These are phyloP conservation scores for Nepenthes mirabilis DNA, from an alignment of 148 eudicot genomes.

Conservation along the genomic window DNA sequence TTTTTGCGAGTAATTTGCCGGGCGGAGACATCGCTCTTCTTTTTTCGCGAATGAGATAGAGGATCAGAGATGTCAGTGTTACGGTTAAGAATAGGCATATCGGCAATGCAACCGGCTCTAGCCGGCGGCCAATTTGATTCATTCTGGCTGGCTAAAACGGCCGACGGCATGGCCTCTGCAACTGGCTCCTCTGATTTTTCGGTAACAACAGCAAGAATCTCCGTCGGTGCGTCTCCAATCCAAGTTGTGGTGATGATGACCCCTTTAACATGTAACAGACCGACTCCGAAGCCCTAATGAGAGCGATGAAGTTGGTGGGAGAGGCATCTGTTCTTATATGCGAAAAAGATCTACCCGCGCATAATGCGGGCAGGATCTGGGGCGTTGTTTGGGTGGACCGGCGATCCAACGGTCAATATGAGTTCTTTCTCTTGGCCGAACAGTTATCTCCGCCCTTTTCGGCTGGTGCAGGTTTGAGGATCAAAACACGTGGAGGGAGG, in stretches of 20 bases:
- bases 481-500: slow-evolving; percentile 20
- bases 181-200: slow-evolving; percentile 6
- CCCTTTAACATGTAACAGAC: too few species aligned
- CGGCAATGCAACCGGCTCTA: background rate
- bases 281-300: slow-evolving; percentile 1
- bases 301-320: slow-evolving; percentile 13
- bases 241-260: too few species aligned
- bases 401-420: slow-evolving; percentile 9
- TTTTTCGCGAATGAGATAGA: background rate
- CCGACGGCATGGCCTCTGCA: slow-evolving; percentile 32
- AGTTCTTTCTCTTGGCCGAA: slow-evolving; percentile 10
- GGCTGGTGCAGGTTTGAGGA: slow-evolving; percentile 18
- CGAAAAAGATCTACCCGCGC: slow-evolving; percentile 24
- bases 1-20: background rate
- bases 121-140: slow-evolving; percentile 15
- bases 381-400: slow-evolving; percentile 6
- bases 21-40: too few species aligned
- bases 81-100: too few species aligned
- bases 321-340: slow-evolving; percentile 26
- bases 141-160: slow-evolving; percentile 21
- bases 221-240: slow-evolving; percentile 1
- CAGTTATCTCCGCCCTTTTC: slow-evolving; percentile 15
- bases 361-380: slow-evolving; percentile 11
- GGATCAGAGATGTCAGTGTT: slow-evolving; percentile 16
- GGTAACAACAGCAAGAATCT: slow-evolving; percentile 4